phyloP scores from a whole-genome alignment of 73 alveolate genomes.

The Breviolum minutum region DNA sequence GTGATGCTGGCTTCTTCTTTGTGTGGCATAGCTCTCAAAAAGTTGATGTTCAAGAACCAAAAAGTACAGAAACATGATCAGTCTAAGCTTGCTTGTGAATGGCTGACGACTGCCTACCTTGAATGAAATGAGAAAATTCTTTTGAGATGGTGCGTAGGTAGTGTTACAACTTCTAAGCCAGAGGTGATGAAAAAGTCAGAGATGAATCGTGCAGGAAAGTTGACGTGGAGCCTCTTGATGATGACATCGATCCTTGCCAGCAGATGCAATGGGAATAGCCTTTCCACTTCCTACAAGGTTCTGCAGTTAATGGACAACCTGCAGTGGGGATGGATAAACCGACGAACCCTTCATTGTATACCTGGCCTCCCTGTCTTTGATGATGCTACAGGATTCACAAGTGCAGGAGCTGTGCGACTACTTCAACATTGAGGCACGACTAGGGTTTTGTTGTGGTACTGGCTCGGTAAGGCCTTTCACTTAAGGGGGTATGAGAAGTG shows the following conservation, averaged over 20 bases:
- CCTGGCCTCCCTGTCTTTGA: not conserved
- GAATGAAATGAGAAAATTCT: too few relatives aligned
- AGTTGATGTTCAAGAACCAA: too few relatives aligned
- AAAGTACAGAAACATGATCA: too few relatives aligned
- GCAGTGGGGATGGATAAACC: not conserved
- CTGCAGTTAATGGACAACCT: not conserved
- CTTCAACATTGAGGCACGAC: constrained; percentile 61
- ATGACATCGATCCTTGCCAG: not conserved
- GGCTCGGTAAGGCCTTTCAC: too few relatives aligned
- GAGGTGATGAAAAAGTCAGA: not conserved
- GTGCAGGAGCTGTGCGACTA: constrained; percentile 79
- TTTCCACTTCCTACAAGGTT: too few relatives aligned
- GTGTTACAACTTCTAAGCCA: not conserved
- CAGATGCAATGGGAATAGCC: not conserved
- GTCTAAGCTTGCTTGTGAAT: too few relatives aligned
- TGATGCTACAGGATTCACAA: not conserved
- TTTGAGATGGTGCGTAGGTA: not conserved
- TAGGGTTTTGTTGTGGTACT: not conserved
- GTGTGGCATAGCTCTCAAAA: too few relatives aligned
- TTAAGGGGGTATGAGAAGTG: too few relatives aligned
- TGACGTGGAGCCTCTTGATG: not conserved
- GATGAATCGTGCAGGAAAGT: not conserved
- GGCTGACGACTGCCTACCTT: too few relatives aligned
- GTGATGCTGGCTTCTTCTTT: too few relatives aligned
- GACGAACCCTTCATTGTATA: not conserved